Evolutionary conservation across 2,329 filamentous ascomycete genomes (phyloP).

Genomic region (Neonectria punicea): DNA sequence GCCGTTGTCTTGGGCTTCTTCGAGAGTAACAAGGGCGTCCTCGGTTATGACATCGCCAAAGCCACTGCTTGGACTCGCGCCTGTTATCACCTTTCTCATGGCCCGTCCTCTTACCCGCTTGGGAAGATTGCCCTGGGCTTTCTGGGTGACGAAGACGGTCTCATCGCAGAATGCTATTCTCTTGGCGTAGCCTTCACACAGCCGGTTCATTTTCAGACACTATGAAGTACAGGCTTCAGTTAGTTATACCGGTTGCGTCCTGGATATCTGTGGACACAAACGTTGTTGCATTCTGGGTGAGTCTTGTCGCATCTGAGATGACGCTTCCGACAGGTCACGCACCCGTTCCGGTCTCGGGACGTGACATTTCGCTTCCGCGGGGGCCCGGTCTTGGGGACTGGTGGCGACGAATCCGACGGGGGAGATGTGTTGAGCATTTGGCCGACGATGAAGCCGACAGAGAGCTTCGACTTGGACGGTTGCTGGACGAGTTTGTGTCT

Average conservation of each 20-base stretch:
- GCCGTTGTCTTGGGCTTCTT: background rate
- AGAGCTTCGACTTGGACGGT: background rate
- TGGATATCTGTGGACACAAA: background rate
- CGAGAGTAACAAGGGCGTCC: background rate
- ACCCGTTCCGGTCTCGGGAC: conserved; percentile 12
- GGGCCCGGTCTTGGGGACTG: background rate
- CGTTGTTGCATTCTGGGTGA: conserved; percentile 12
- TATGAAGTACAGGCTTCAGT: background rate
- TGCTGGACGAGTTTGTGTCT: background rate
- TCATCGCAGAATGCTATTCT: conserved; percentile 6
- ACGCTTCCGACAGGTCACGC: conserved; percentile 7
- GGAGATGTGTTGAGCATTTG: background rate
- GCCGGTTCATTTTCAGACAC: conserved; percentile 6
- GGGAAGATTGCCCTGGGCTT: background rate
- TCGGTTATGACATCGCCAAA: background rate
- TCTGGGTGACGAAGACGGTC: background rate
- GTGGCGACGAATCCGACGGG: background rate
- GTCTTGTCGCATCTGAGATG: conserved; percentile 11
- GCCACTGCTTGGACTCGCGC: background rate
- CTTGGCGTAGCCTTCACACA: conserved; percentile 18
- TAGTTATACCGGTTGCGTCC: too few relatives aligned
- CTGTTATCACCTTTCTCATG: background rate
- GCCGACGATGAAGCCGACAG: background rate
- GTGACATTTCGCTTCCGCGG: conserved; percentile 9
- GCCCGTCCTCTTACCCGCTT: background rate